phyloP scores from a whole-genome alignment of 1,284 basidiomycete genomes.

The Marasmius fiardii region DNA sequence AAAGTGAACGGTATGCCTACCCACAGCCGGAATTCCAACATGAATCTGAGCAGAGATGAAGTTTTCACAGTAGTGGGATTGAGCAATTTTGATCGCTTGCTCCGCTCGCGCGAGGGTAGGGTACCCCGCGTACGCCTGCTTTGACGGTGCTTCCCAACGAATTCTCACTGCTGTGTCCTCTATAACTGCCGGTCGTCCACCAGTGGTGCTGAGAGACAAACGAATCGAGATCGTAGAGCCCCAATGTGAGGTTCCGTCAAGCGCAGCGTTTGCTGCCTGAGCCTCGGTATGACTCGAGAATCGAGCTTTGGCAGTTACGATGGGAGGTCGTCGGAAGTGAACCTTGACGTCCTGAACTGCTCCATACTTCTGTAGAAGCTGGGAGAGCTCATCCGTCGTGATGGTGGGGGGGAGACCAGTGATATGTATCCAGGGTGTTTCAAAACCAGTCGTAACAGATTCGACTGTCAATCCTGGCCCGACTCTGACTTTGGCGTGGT shows the following conservation, averaged over 20 bases:
- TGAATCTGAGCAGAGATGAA: constrained; percentile 44
- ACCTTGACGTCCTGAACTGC: constrained; percentile 31
- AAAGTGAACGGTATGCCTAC: constrained; percentile 54
- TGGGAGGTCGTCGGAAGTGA: constrained; percentile 12
- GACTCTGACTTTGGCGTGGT: constrained; percentile 37
- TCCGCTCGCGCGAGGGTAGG: constrained; percentile 41
- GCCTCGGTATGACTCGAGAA: constrained; percentile 47
- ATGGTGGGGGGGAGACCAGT: constrained; percentile 31
- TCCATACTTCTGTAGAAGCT: constrained; percentile 39
- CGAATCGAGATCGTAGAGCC: constrained; percentile 35
- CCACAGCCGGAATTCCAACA: constrained; percentile 53
- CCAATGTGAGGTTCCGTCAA: constrained; percentile 43
- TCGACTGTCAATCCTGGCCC: constrained; percentile 39
- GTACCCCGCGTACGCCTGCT: constrained; percentile 58
- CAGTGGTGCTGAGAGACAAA: constrained; percentile 33
- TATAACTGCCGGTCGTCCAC: constrained; percentile 33
- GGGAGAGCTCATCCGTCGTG: constrained; percentile 21
- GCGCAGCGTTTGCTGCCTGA: constrained; percentile 38
- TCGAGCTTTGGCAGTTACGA: constrained; percentile 35
- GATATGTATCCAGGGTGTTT: constrained; percentile 40
- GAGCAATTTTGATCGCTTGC: constrained; percentile 37
- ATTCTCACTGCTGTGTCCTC: constrained; percentile 49
- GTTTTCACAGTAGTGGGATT: constrained; percentile 32
- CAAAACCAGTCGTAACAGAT: constrained; percentile 43
- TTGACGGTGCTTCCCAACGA: constrained; percentile 49